phyloP scores from a whole-genome alignment of 2,329 filamentous ascomycete species.

The Simplicillium aogashimaense region DNA sequence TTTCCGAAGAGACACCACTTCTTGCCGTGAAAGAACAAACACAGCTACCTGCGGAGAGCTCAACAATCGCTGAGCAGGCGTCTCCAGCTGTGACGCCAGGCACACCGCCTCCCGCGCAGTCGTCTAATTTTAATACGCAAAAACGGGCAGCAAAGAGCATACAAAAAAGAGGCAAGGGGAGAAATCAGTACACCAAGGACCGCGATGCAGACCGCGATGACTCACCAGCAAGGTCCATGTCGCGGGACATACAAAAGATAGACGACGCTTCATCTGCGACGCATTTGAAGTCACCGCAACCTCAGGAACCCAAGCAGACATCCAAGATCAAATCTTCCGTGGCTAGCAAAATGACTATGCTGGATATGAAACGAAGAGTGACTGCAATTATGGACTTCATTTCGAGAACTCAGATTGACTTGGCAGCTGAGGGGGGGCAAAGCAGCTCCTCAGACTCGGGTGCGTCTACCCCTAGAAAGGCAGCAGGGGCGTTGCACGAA shows the following conservation, averaged over 20 bases:
- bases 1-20: constrained; percentile 55
- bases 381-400: constrained; percentile 85
- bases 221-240: constrained; percentile 47
- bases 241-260: constrained; percentile 31
- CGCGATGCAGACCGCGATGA: constrained; percentile 49
- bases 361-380: constrained; percentile 78
- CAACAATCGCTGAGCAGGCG: constrained; percentile 16
- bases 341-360: constrained; percentile 68
- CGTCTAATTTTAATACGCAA: constrained; percentile 34
- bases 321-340: constrained; percentile 40
- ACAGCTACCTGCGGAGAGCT: constrained; percentile 19
- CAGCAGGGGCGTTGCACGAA: constrained; percentile 11
- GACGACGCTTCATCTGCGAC: constrained; percentile 21
- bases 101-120: constrained; percentile 34
- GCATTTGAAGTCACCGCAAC: constrained; percentile 21
- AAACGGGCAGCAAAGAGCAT: constrained; percentile 53
- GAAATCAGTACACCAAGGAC: constrained; percentile 77
- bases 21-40: constrained; percentile 24
- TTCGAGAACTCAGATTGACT: constrained; percentile 75
- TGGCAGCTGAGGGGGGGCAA: constrained; percentile 55
- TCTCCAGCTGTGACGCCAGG: constrained; percentile 18
- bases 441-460: constrained; percentile 26
- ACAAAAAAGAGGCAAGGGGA: constrained; percentile 58
- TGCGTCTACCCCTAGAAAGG: constrained; percentile 27
- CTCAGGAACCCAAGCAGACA: constrained; percentile 41